Evolutionary conservation across 2,329 filamentous ascomycete genomes (phyloP), one percentile per base, ranked within the genome.

Genomic region (Alternaria metachromatica): DNA sequence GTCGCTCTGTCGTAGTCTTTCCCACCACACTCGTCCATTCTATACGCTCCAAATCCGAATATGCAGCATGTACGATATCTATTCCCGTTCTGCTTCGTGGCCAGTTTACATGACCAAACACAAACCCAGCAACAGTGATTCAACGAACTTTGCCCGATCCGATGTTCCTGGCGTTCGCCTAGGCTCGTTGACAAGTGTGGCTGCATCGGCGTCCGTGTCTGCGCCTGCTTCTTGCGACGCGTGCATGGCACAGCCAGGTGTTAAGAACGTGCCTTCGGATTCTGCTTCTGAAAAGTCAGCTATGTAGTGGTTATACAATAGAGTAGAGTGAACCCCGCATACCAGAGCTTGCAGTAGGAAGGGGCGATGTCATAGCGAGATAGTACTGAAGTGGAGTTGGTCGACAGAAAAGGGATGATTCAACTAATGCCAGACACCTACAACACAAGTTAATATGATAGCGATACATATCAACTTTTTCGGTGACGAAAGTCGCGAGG

Each of bases 31-130:
- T n/a, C 4, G 0, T 41, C 4, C 33, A 10, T 41, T 2, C 9
- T 41, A 11, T 0, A 41, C 0, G 15, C 15, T 41, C 5, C 2
- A 18, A 0, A 41, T 41, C 2, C 2, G 1, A 18, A 1, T n/a
- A 0, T n/a, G 2, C 1, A 0, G 7, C 15, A 41, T 10, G 4
- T 0, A 41, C 8, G 4, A 41, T 41, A 10, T n/a, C 37, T 10
- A 41, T 0, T 41, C 15, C 9, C 3, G 3, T 5, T 37, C 2
- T 37, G 15, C 33, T 3, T 1, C 2, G 1, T 2, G 15, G 20
- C 10, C 1, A 25, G 20, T 23, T 4, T 46, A 46, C 21, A 46
- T 46, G 12, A 46, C 7, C 44, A 23, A 21, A 23, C 44, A 46
- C 21, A 46, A 9, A n/a, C 21, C 25, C 1, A 46, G 44, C 12